Conservation (phyloP, 768 basidiomycete genomes). For the Kondoa malvinella region DNA sequence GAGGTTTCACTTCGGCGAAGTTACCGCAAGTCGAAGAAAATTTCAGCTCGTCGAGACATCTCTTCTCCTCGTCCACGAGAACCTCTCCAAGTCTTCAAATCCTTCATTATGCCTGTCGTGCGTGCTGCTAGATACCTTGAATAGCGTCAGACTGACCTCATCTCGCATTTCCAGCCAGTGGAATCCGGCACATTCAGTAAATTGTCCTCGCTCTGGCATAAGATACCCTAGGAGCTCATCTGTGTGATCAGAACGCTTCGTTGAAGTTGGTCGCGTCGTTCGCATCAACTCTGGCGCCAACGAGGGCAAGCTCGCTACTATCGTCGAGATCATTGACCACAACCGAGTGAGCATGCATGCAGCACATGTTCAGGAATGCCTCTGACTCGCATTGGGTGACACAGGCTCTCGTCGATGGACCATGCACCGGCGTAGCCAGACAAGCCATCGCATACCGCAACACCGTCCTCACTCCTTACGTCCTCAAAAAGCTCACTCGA, state of each 20-base stretch:
- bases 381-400: neutral
- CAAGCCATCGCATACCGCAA: constrained; percentile 83
- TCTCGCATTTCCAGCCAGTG: neutral
- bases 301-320: constrained; percentile 78
- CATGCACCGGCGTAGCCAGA: constrained; percentile 75
- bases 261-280: constrained; percentile 95
- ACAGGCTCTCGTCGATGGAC: constrained; percentile 91
- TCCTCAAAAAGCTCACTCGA: constrained; percentile 67
- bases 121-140: too few relatives aligned
- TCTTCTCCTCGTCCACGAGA: too few relatives aligned
- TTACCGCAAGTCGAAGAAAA: too few relatives aligned
- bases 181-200: constrained; percentile 2
- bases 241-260: constrained; percentile 49
- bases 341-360: constrained; percentile 60
- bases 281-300: constrained; percentile 78
- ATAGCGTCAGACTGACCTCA: neutral
- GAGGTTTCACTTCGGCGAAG: too few relatives aligned
- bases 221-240: neutral
- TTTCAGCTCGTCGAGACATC: too few relatives aligned
- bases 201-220: neutral
- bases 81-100: too few relatives aligned
- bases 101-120: neutral
- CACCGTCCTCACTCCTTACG: constrained; percentile 72
- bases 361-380: neutral
- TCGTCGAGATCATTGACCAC: constrained; percentile 97